Evolutionary conservation across 192 early-diverging fungal species (phyloP), one percentile per base, ranked within the genome.

Genomic region (Diversispora eburnea): DNA sequence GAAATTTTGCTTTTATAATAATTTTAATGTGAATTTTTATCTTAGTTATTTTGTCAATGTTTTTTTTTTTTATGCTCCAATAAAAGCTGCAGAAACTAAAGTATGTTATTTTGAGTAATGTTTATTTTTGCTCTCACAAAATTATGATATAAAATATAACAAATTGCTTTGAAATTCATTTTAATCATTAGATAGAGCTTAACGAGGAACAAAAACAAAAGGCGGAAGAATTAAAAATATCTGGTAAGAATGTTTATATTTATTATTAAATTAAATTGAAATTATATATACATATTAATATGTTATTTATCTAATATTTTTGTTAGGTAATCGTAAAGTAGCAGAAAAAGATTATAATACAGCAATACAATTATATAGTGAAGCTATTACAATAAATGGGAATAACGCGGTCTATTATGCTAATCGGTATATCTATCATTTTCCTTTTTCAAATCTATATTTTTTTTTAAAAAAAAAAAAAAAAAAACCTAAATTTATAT

Each of bases 391-490:
- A 49, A 80, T 95, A 22, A 90, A 96, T 75, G 67, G 76, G 12
- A 84, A 84, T 68, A 95, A 94, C 75, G 94, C 96, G 33, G 92
- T 99, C n/a, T 99, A 93, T 85, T 98, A 92, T 76, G 91, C 93
- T 15, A 99, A 99, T 88, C 86, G 96, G 90, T 93, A 83, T 59
- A 68, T 8, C 8, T 33, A 33, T 33, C 25, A 33, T 33, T 33
- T 33, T 33, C 25, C 0, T 33, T 33, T 33, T 33, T 33, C 25
- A 33, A 33, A 33, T 33, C 0, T 33, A 33, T 33, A 33, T 33
- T 33, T 47, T 1, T 63, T 45, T 55, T 15, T 47, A 67, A 13
- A 60, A 12, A 22, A 48, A n/a, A n/a, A n/a, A n/a, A n/a, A n/a
- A n/a, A n/a, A n/a, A 43, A 55, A 67, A 94, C n/a, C n/a, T n/a